Evolutionary conservation across 2,329 filamentous ascomycete species (phyloP).

Genomic region (Chaetomium strumarium): DNA sequence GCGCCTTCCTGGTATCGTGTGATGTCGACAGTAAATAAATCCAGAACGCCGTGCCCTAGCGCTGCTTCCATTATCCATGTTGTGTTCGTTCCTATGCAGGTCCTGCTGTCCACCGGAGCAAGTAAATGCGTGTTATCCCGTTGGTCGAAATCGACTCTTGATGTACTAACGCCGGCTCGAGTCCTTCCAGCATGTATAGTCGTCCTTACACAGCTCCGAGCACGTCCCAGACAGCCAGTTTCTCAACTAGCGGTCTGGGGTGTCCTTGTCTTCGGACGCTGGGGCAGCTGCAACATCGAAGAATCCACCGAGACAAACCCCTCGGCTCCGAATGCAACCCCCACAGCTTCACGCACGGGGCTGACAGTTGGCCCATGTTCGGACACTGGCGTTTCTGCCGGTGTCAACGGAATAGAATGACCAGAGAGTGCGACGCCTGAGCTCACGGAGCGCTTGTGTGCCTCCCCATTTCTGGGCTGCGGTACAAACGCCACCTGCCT

Average conservation of each 20-base stretch:
- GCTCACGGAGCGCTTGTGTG: conserved; percentile 35
- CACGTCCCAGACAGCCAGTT: not conserved
- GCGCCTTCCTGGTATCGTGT: no score
- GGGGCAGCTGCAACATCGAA: conserved; percentile 5
- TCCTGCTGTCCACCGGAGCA: no score
- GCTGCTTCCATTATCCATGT: no score
- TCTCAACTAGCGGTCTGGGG: conserved; percentile 6
- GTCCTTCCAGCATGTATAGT: no score
- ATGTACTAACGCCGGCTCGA: no score
- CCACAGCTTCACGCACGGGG: not conserved
- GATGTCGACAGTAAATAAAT: no score
- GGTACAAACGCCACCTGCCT: conserved; percentile 18
- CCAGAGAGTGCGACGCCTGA: conserved; percentile 35
- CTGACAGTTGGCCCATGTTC: conserved; percentile 20
- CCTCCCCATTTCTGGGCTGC: conserved; percentile 17
- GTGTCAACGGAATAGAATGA: conserved; percentile 37
- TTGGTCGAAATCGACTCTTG: no score
- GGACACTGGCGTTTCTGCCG: conserved; percentile 35
- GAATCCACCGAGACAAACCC: not conserved
- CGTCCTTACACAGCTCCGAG: not conserved
- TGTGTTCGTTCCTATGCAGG: no score
- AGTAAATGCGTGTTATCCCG: no score
- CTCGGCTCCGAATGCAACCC: not conserved
- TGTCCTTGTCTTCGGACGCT: conserved; percentile 9
- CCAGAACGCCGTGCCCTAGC: no score